phyloP scores from a whole-genome alignment of 2,329 filamentous ascomycete genomes.

The Hymenoscyphus repandus region DNA sequence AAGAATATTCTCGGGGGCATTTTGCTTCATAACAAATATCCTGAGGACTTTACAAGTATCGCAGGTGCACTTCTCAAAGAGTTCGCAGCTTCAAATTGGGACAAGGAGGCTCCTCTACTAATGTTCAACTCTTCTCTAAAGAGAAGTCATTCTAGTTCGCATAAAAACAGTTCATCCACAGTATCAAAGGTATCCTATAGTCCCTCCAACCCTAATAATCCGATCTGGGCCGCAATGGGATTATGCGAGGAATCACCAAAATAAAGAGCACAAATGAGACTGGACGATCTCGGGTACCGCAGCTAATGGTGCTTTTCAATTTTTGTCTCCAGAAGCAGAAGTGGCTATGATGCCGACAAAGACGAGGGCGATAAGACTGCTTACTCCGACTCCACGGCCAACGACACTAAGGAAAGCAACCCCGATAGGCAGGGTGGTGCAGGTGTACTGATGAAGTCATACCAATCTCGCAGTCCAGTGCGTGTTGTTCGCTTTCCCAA shows the following conservation, averaged over 20 bases:
- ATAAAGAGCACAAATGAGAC: not conserved
- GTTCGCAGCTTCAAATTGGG: conserved; percentile 5
- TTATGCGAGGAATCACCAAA: conserved; percentile 5
- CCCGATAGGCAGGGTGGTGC: not conserved
- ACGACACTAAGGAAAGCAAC: not conserved
- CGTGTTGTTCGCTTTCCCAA: conserved; percentile 1
- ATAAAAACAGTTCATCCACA: not conserved
- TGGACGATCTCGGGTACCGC: not conserved
- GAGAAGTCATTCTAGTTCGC: not conserved
- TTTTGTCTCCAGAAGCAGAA: not conserved
- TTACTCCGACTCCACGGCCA: conserved; percentile 3
- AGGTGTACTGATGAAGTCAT: not conserved
- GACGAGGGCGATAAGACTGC: conserved; percentile 1
- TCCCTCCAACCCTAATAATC: not conserved
- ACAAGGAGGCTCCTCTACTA: not conserved
- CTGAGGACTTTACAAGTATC: not conserved
- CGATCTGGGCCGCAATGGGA: conserved; percentile 1
- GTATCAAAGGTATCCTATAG: not conserved
- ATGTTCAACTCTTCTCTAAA: not conserved
- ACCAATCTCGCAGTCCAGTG: not conserved
- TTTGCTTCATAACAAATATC: not conserved
- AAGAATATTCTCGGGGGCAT: not conserved
- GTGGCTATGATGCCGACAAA: not conserved
- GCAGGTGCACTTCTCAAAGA: not conserved
- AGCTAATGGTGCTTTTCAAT: conserved; percentile 4